Evolutionary conservation across 192 early-diverging fungal genomes (phyloP).

Genomic region (Spizellomyces punctatus): DNA sequence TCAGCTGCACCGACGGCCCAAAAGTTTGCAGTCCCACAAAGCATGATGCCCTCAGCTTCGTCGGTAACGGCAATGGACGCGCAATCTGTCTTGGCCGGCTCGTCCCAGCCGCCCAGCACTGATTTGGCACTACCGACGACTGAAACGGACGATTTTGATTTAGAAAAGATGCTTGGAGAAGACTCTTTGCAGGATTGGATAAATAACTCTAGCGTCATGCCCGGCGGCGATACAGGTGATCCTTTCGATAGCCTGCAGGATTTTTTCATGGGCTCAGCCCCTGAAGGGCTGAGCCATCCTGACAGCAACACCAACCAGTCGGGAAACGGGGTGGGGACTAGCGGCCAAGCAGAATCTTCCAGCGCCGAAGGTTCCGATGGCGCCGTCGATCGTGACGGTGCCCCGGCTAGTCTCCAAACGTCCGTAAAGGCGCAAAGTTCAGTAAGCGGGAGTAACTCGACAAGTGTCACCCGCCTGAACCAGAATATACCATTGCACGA

Average conservation of each 20-base stretch:
- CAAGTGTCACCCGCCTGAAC: too few species aligned
- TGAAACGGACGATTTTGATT: conserved; percentile 1
- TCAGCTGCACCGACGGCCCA: neutral
- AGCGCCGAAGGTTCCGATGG: too few species aligned
- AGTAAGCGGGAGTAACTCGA: too few species aligned
- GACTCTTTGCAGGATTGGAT: neutral
- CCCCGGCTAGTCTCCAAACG: too few species aligned
- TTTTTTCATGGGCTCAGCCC: conserved; percentile 2
- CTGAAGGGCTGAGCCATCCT: neutral
- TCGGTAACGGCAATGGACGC: neutral
- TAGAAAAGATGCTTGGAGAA: conserved; percentile 3
- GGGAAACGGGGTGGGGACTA: too few species aligned
- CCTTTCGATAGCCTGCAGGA: conserved; percentile 1
- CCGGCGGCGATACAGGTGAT: neutral
- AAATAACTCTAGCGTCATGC: neutral
- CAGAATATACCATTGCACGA: too few species aligned
- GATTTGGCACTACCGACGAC: neutral
- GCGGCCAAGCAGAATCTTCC: too few species aligned
- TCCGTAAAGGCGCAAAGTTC: too few species aligned
- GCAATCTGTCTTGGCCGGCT: neutral
- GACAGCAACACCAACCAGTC: too few species aligned
- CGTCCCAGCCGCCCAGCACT: neutral
- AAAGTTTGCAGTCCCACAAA: neutral
- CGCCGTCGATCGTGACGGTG: too few species aligned
- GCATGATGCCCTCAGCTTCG: neutral